Conservation (phyloP, 2,329 filamentous ascomycete species). For the Ophiostoma tasmaniense region DNA sequence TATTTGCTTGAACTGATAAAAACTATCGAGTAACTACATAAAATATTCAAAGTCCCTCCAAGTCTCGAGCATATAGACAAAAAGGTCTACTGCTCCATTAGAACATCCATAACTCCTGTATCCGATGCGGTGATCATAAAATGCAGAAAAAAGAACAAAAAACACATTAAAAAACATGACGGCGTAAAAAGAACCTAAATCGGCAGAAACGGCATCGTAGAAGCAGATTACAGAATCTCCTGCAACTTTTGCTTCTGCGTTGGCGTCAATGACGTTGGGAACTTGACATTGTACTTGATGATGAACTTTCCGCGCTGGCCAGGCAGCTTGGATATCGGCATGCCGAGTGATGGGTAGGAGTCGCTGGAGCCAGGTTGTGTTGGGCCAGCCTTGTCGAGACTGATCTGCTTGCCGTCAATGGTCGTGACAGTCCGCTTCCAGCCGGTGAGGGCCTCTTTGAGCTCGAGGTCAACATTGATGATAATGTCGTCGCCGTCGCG, state of each 20-base stretch:
- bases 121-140: constrained; percentile 4
- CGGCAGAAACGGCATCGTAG: not conserved
- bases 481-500: constrained; percentile 84
- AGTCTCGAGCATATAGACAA: not conserved
- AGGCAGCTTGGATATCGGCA: constrained; percentile 90
- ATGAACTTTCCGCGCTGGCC: constrained; percentile 78
- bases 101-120: constrained; percentile 4
- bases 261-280: constrained; percentile 67
- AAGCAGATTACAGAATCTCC: constrained; percentile 56
- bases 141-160: not conserved
- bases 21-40: not conserved
- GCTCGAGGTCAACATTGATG: constrained; percentile 67
- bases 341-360: constrained; percentile 74
- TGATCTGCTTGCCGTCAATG: constrained; percentile 83
- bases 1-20: not conserved
- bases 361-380: constrained; percentile 80
- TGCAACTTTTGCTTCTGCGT: constrained; percentile 73
- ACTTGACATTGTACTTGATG: constrained; percentile 85
- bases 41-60: constrained; percentile 1
- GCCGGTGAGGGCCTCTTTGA: constrained; percentile 91
- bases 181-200: not conserved
- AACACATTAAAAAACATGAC: not conserved
- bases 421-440: constrained; percentile 89
- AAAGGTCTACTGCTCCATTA: not conserved
- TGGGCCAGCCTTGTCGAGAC: constrained; percentile 69